phyloP scores from a whole-genome alignment of 1,139 yeast species.

The Kodamaea anthophila region DNA sequence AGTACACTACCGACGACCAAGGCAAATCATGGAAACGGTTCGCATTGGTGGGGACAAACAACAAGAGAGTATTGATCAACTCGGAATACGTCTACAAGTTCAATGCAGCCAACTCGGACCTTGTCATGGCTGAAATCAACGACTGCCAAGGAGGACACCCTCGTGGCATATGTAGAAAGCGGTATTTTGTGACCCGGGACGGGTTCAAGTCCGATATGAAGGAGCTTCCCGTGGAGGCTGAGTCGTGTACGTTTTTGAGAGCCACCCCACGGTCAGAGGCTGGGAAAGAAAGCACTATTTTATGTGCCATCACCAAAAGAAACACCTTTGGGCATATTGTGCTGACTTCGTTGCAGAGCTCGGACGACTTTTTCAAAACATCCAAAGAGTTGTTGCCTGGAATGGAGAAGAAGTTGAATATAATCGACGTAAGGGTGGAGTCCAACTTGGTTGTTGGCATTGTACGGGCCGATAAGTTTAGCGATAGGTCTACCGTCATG shows the following conservation, averaged over 20 bases:
- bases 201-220: conserved; percentile 42
- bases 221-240: conserved; percentile 25
- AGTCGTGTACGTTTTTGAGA: conserved; percentile 49
- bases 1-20: conserved; percentile 48
- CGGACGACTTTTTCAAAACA: conserved; percentile 53
- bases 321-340: conserved; percentile 42
- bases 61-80: no score
- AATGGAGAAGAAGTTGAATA: conserved; percentile 26
- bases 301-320: conserved; percentile 41
- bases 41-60: no score
- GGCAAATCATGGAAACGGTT: conserved; percentile 56
- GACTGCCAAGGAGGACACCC: conserved; percentile 24
- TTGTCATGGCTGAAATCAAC: conserved; percentile 37
- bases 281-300: conserved; percentile 39
- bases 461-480: conserved; percentile 44
- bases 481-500: conserved; percentile 33
- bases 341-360: conserved; percentile 35
- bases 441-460: conserved; percentile 50
- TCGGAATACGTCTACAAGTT: no score
- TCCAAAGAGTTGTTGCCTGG: conserved; percentile 16
- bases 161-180: conserved; percentile 25
- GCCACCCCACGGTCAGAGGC: conserved; percentile 22
- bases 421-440: conserved; percentile 44
- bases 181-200: conserved; percentile 47
- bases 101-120: no score